Evolutionary conservation across 1,284 basidiomycete species (phyloP), one percentile per base, ranked within the genome.

Genomic region (Microbotryum saponariae): DNA sequence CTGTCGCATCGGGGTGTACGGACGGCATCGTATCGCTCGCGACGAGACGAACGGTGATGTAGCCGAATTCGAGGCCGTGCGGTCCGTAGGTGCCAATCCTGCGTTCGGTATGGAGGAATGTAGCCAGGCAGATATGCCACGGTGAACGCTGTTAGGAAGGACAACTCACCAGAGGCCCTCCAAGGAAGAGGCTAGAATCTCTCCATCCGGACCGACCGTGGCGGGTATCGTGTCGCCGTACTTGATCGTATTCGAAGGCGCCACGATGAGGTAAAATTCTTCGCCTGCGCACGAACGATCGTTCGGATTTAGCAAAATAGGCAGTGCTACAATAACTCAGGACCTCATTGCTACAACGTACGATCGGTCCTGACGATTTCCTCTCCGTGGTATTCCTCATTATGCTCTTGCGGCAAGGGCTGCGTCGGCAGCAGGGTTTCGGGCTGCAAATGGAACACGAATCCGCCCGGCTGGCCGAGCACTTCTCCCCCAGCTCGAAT

Each of bases 1-100:
- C 16, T n/a, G 53, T 45, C 44, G 12, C 14, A 14, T n/a, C 27
- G 21, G 29, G 7, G 7, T 33, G 21, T 14, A 31, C 6, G 2
- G 14, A 20, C 4, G 1, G 12, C 12, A 31, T 42, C 18, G 25
- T 23, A 33, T 27, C 20, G 21, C 18, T 46, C 47, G 51, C 33
- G 37, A 54, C n/a, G 48, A 52, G 51, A 16, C 44, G 48, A 33
- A 60, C 33, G 6, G 52, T 42, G 21, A 69, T 21, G 27, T 62
- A 37, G 14, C 66, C 61, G 49, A 65, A 62, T 47, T 69, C 65
- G 62, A 69, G 59, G 1, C 68, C 68, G 54, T 69, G 68, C 2
- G 56, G 27, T 10, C 63, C 63, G 51, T 65, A 69, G 4, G 68
- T 60, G 8, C 68, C 68, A 23, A 69, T 51, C 68, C 62, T 64